phyloP scores from a whole-genome alignment of 768 basidiomycete genomes.

The Leccinellum albellum region DNA sequence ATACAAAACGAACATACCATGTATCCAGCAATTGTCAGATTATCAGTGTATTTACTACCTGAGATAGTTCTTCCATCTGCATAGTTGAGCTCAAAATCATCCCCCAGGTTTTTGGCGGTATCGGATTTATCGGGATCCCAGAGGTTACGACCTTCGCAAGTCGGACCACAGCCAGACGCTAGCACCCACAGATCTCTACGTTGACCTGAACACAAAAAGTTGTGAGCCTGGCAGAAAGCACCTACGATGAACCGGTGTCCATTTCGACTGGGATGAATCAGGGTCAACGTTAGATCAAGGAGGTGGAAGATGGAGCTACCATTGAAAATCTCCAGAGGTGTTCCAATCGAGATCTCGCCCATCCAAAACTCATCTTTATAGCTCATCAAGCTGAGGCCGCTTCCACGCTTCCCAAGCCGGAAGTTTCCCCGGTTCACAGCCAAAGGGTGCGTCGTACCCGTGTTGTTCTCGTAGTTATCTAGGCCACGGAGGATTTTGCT shows the following conservation, averaged over 20 bases:
- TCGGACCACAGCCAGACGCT: not conserved
- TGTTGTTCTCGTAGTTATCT: no score
- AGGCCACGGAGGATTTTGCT: no score
- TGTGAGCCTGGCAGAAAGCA: not conserved
- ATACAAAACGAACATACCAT: not conserved
- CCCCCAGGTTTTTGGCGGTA: not conserved
- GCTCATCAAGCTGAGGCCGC: no score
- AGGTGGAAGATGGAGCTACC: no score
- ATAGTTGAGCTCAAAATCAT: not conserved
- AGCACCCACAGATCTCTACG: not conserved
- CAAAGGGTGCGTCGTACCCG: no score
- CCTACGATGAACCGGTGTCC: not conserved
- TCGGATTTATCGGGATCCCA: not conserved
- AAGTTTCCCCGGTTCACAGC: no score
- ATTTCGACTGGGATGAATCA: not conserved
- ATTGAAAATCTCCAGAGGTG: no score
- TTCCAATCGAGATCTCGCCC: no score
- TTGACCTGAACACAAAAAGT: not conserved
- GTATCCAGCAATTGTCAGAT: not conserved
- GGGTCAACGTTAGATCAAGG: no score
- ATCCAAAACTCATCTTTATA: no score
- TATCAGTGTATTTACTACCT: not conserved
- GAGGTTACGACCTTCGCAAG: not conserved
- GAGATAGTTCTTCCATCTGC: not conserved
- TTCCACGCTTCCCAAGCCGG: no score